These are phyloP conservation scores for Eucalyptus lansdowneana DNA, from an alignment of 345 rosid species.

Conservation along the genomic window DNA sequence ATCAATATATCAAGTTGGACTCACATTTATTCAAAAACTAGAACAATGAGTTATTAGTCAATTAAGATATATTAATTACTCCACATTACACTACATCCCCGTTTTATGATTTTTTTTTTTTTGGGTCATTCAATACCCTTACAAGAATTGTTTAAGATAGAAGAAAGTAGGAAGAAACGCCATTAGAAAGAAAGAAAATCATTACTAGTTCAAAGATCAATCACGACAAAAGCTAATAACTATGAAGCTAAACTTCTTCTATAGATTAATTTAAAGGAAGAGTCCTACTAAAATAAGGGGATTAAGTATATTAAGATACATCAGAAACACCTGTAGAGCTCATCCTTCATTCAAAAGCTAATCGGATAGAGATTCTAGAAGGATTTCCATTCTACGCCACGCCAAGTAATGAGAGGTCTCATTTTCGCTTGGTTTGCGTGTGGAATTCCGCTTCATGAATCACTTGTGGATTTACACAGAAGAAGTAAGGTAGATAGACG, in stretches of 20 bases:
- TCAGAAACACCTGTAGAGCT: not conserved
- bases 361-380: not conserved
- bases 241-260: not conserved
- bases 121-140: not conserved
- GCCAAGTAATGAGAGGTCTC: not conserved
- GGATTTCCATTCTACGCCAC: not conserved
- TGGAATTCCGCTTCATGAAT: not conserved
- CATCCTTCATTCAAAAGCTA: not conserved
- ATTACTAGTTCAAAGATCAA: not conserved
- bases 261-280: not conserved
- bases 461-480: not conserved
- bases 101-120: not conserved
- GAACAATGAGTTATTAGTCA: not conserved
- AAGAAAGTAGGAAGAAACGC: not conserved
- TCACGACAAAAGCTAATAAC: not conserved
- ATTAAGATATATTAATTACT: not conserved
- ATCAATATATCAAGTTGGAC: not conserved
- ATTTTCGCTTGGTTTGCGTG: not conserved
- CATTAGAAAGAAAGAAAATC: not conserved
- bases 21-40: not conserved
- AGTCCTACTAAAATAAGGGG: not conserved
- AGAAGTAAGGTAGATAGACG: too few relatives aligned
- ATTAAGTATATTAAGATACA: not conserved
- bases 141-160: not conserved
- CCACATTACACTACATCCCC: not conserved